phyloP scores from a whole-genome alignment of 176 grass and related monocot species.

The Ampelocalamus luodianensis region DNA sequence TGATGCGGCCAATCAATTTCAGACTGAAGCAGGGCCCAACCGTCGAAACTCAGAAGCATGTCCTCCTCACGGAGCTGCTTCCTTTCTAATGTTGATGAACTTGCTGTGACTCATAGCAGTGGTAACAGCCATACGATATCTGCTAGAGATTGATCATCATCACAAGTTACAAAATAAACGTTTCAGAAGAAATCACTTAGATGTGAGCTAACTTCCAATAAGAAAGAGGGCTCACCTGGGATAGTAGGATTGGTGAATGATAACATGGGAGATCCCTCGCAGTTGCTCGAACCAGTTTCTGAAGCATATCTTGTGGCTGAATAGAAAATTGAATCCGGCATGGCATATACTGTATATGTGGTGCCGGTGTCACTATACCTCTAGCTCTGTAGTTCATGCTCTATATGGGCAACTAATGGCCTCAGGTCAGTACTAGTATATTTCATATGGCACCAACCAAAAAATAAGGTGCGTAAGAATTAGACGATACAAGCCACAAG shows the following conservation, averaged over 20 bases:
- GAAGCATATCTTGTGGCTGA: background rate
- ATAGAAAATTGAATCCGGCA: slow-evolving; percentile 15
- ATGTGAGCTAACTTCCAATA: background rate
- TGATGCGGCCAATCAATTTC: background rate
- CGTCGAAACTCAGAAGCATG: background rate
- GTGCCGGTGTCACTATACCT: slow-evolving; percentile 10
- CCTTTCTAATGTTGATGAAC: slow-evolving; percentile 14
- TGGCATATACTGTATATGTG: background rate
- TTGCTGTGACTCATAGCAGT: background rate
- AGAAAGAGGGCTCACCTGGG: slow-evolving; percentile 14
- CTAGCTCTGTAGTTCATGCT: background rate
- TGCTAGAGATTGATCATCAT: slow-evolving; percentile 7
- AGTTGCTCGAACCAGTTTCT: background rate
- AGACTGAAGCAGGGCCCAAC: background rate
- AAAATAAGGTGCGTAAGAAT: slow-evolving; percentile 22
- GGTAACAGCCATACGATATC: background rate
- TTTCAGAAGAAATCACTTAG: background rate
- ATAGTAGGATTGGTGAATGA: background rate
- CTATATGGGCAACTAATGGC: slow-evolving; percentile 4
- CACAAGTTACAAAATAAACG: background rate
- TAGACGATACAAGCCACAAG: background rate
- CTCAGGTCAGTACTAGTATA: slow-evolving; percentile 22
- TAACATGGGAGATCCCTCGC: background rate
- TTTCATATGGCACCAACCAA: slow-evolving; percentile 39
- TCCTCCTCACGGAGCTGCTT: background rate